A percentile compares a stretch with the other conserved stretches of the same genome.
Evolutionary conservation across 192 early-diverging fungal species (phyloP).

Genomic region (Gryganskiella cystojenkinii): DNA sequence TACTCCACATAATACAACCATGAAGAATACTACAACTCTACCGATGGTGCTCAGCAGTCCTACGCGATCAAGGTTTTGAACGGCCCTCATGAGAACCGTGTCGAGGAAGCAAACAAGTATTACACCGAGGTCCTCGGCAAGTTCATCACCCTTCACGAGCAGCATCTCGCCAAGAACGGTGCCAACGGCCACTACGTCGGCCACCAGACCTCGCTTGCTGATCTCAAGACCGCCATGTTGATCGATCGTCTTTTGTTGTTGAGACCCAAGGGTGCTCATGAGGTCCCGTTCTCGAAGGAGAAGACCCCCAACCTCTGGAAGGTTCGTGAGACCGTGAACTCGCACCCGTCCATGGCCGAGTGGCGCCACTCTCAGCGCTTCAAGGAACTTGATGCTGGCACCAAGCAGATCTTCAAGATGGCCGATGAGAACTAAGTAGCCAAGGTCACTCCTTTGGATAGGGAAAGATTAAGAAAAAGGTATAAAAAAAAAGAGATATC

Average conservation of each 20-base stretch:
- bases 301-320: conserved; percentile 44
- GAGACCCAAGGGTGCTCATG: conserved; percentile 18
- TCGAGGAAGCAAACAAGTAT: conserved; percentile 20
- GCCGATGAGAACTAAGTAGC: neutral
- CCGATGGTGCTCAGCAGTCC: neutral
- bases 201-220: conserved; percentile 47
- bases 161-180: conserved; percentile 61
- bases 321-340: conserved; percentile 28
- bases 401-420: conserved; percentile 18
- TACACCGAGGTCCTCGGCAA: conserved; percentile 16
- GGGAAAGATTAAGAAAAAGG: too few relatives aligned
- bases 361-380: conserved; percentile 18
- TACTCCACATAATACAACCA: too few relatives aligned
- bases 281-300: conserved; percentile 15
- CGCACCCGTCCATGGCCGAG: conserved; percentile 5
- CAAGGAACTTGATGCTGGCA: conserved; percentile 16
- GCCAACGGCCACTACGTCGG: conserved; percentile 67
- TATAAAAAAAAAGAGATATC: too few relatives aligned
- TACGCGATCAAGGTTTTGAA: conserved; percentile 24
- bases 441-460: too few relatives aligned
- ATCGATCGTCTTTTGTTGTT: conserved; percentile 22
- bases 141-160: conserved; percentile 49
- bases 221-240: conserved; percentile 40
- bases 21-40: conserved; percentile 53
- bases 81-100: conserved; percentile 15